Evolutionary conservation across 23 red algal genomes (phyloP), one percentile per base, ranked within the genome.

Genomic region (Gracilaria caudata): DNA sequence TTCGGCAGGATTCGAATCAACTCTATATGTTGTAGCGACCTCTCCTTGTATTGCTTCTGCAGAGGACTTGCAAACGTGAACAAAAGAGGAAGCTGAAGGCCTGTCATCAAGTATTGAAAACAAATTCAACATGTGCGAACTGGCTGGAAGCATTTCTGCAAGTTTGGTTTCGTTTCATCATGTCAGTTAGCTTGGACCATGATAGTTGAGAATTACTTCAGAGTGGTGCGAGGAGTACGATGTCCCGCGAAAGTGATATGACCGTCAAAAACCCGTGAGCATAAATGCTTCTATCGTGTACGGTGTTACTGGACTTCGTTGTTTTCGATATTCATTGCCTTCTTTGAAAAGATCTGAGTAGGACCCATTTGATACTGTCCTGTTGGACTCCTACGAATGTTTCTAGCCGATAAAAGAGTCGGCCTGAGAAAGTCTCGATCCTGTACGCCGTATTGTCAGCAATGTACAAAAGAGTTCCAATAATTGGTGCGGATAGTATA

Each of bases 321-420:
- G 30, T 12, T 25, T 66, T 4, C 32, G 11, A 33, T 8, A 36
- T 1, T 66, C 19, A 66, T 5, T 9, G 19, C 29, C 36, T 36
- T 66, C 61, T 66, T 66, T 16, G 61, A 75, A 75, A 75, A 2
- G 70, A 75, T 11, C 47, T 47, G 4, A 75, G 70, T n/a, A 75
- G 19, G 0, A 75, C 43, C 70, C 70, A 75, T n/a, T 38, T 28
- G n/a, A 4, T 38, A 40, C 10, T 75, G 5, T 25, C 5, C 2
- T 75, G 37, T 9, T 29, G 37, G 39, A 29, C 33, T 41, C 70
- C 40, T 75, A 47, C 7, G 12, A 75, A 1, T 29, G 37, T 46
- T 46, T 29, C 21, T 28, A 75, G 37, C 70, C 37, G 38, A 75
- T 39, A 28, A 46, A 29, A 47, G 9, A 75, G 35, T 14, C 26